These are phyloP conservation scores for Verticillium isaacii DNA, from an alignment of 2,329 filamentous ascomycete genomes.

Conservation along the genomic window DNA sequence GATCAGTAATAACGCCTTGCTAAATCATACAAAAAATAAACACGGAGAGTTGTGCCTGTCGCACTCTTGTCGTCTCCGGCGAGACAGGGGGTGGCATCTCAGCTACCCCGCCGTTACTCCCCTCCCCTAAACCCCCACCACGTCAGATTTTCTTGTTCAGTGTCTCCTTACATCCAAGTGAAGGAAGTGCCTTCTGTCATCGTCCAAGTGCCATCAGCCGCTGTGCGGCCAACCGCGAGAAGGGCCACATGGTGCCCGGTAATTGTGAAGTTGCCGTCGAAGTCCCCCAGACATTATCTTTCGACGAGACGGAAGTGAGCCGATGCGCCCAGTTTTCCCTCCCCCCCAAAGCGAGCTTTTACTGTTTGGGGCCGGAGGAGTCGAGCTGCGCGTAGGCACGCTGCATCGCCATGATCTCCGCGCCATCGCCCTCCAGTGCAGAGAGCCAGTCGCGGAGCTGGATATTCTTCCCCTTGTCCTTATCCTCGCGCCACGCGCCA, in stretches of 20 bases:
- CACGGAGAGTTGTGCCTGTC: slow-evolving; percentile 3
- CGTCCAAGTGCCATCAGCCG: neutral
- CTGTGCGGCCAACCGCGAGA: neutral
- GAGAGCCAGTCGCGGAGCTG: slow-evolving; percentile 80
- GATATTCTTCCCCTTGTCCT: slow-evolving; percentile 69
- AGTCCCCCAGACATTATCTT: neutral
- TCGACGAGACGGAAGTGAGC: neutral
- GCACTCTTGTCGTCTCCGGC: neutral
- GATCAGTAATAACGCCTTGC: slow-evolving; percentile 24
- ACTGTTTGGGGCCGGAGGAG: slow-evolving; percentile 36
- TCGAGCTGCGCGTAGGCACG: slow-evolving; percentile 51
- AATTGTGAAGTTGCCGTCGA: neutral
- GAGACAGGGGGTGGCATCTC: neutral
- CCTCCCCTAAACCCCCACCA: neutral
- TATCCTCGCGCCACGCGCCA: slow-evolving; percentile 75
- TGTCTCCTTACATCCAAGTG: neutral
- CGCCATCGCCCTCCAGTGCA: slow-evolving; percentile 74
- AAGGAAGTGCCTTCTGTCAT: neutral
- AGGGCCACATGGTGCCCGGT: neutral
- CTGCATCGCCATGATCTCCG: slow-evolving; percentile 59
- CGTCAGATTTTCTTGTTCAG: neutral
- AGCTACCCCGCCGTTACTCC: neutral
- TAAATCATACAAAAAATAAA: slow-evolving; percentile 24
- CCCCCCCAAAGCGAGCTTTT: neutral
- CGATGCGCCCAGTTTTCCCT: no score